Evolutionary conservation across 257 asterid species (phyloP), one percentile per base, ranked within the genome.

Genomic region (Gentiana macrophylla): DNA sequence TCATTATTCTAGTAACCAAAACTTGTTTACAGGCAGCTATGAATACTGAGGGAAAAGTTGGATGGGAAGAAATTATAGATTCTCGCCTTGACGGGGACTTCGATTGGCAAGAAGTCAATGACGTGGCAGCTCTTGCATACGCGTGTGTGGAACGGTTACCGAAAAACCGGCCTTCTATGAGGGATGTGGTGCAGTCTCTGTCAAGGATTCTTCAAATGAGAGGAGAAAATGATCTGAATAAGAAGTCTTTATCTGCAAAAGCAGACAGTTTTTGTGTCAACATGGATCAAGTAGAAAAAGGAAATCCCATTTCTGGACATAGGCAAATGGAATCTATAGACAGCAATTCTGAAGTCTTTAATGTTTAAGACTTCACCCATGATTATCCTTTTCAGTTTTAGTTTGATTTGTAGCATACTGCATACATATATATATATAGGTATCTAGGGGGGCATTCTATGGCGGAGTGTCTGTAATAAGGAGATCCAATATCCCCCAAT

Each of bases 41-140:
- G 98, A 80, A 80, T 67, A 76, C 79, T 0, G 96, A 86, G 37
- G 98, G 77, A 41, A 82, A 82, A 66, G 94, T 56, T n/a, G 97
- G 96, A 49, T 90, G 98, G 98, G 98, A 86, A 62, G 98, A 90
- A 72, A 74, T 90, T 35, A 84, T 62, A 3, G 96, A 90, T 62
- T 88, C 94, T 53, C 86, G 84, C 53, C 91, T 90, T 10, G 81
- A 86, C 44, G 94, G 95, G 63, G 86, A 79, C 59, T 80, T 80
- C 33, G 79, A 77, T n/a, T 52, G 70, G 32, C 77, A 70, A 71
- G 95, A 90, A 65, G 81, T 90, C 52, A 74, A 80, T 11, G 92
- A 82, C 24, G 79, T 86, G 37, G 82, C 98, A 35, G 61, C 85
- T 45, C 89, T 90, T 41, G 98, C 94, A 53, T 86, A 82, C 71